Evolutionary conservation across 2,329 filamentous ascomycete species (phyloP).

Genomic region (Epichloe sibirici): DNA sequence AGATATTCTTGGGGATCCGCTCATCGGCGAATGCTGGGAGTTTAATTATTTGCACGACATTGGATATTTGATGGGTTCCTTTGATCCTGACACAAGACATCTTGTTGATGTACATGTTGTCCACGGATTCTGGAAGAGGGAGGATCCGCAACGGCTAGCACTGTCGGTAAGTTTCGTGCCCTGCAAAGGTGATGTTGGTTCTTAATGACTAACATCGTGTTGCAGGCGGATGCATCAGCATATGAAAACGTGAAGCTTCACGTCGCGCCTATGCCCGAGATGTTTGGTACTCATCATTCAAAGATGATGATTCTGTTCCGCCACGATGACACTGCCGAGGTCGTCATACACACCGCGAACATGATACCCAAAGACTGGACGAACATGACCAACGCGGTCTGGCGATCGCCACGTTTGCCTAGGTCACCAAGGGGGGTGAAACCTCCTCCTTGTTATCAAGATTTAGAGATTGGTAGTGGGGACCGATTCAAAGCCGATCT

Average conservation of each 20-base stretch:
- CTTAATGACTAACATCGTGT: background rate
- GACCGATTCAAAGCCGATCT: constrained; percentile 64
- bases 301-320: constrained; percentile 82
- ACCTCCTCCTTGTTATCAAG: background rate
- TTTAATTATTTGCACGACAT: constrained; percentile 58
- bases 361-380: constrained; percentile 82
- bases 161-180: constrained; percentile 38
- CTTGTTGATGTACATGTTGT: constrained; percentile 42
- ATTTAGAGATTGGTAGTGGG: constrained; percentile 41
- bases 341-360: constrained; percentile 82
- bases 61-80: constrained; percentile 40
- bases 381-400: constrained; percentile 77
- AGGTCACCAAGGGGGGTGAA: constrained; percentile 15
- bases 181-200: background rate
- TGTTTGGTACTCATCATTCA: constrained; percentile 74
- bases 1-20: constrained; percentile 60
- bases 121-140: constrained; percentile 54
- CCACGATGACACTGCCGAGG: constrained; percentile 62
- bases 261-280: constrained; percentile 66
- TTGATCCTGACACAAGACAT: constrained; percentile 37
- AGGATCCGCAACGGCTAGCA: constrained; percentile 44
- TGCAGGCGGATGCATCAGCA: constrained; percentile 28
- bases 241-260: constrained; percentile 60
- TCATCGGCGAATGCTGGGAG: constrained; percentile 60
- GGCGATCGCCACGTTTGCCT: constrained; percentile 62